A percentile compares a stretch with the other conserved stretches of the same genome.
Conservation (phyloP, 2,329 filamentous ascomycete genomes). For the Hymenoscyphus fructigenus region DNA sequence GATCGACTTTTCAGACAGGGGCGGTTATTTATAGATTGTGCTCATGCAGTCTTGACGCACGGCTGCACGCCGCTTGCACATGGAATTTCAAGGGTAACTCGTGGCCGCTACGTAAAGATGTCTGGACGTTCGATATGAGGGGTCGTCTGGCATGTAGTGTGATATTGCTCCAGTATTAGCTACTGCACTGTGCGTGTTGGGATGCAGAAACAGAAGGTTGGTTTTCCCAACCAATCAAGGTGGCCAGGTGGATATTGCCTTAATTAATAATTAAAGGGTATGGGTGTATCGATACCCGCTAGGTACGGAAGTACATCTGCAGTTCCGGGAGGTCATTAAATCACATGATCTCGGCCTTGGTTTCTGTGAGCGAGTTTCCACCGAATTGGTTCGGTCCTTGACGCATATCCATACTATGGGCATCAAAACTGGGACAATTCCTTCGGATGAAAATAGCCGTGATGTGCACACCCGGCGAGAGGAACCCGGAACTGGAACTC, state of each 20-base stretch:
- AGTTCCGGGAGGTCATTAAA: not conserved
- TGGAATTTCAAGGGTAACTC: conserved; percentile 3
- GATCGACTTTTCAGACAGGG: not conserved
- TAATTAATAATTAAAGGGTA: not conserved
- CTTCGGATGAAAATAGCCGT: not conserved
- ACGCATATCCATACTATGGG: not conserved
- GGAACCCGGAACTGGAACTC: not conserved
- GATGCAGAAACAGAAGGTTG: not conserved
- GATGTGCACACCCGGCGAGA: not conserved
- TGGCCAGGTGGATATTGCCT: not conserved
- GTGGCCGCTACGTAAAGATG: not conserved
- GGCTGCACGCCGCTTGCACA: conserved; percentile 4
- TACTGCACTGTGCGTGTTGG: not conserved
- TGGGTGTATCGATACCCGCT: not conserved
- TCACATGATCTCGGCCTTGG: conserved; percentile 4
- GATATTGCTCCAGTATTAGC: not conserved
- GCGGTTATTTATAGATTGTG: not conserved
- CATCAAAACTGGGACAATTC: not conserved
- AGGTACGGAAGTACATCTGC: not conserved
- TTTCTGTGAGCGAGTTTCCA: not conserved
- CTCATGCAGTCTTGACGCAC: conserved; percentile 1
- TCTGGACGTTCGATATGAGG: not conserved
- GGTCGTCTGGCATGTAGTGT: not conserved
- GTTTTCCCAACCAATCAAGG: not conserved
- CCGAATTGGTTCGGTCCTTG: not conserved